phyloP scores from a whole-genome alignment of 108 stramenopile species.

The Conticribra weissflogii region DNA sequence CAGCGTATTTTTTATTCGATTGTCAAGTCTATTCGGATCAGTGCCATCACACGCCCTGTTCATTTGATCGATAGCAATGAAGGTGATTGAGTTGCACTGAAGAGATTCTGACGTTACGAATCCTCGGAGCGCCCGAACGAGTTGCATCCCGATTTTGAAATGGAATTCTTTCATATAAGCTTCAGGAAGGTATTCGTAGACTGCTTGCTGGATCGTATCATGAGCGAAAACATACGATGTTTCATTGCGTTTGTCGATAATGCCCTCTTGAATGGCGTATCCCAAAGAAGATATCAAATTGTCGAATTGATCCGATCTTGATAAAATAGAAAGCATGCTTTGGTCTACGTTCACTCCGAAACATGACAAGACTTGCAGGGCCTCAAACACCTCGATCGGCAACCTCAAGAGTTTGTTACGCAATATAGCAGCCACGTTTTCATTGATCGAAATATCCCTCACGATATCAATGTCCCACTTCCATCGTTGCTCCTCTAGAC shows the following conservation, averaged over 20 bases:
- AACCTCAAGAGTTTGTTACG: not conserved
- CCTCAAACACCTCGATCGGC: not conserved
- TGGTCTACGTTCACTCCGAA: conserved; percentile 17
- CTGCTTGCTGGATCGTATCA: conserved; percentile 11
- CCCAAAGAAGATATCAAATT: conserved; percentile 2
- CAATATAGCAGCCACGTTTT: conserved; percentile 18
- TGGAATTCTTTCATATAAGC: not conserved
- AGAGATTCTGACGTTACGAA: not conserved
- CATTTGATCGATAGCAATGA: not conserved
- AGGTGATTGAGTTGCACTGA: not conserved
- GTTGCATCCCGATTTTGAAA: not conserved
- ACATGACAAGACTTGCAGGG: conserved; percentile 20
- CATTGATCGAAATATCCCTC: not conserved
- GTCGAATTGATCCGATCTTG: not conserved
- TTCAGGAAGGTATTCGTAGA: not conserved
- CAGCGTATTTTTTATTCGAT: not conserved
- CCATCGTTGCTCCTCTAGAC: conserved; percentile 8
- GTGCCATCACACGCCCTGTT: not conserved
- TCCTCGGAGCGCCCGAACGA: not conserved
- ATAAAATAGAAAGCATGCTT: not conserved
- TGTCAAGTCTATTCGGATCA: not conserved
- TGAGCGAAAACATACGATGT: conserved; percentile 18
- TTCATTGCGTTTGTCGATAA: conserved; percentile 10
- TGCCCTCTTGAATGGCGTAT: conserved; percentile 6
- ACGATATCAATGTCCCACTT: conserved; percentile 29